A percentile compares a stretch with the other conserved stretches of the same genome.
Conservation (phyloP, 129 eudicot genomes). For the Helianthus tuberosus region DNA sequence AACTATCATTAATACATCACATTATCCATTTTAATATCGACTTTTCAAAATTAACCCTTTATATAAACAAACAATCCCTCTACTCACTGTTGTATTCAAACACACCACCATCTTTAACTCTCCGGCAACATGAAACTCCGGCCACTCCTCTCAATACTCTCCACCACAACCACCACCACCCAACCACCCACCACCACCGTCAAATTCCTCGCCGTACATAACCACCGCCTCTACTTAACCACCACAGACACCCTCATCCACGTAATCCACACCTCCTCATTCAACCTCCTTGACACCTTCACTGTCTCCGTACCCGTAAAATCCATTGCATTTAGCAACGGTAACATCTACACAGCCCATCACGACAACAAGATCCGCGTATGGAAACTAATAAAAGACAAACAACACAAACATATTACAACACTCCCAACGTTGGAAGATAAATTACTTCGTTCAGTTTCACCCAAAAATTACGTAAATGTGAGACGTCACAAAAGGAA, state of each 20-base stretch:
- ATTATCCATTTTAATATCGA: conserved; percentile 5
- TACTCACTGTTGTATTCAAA: conserved; percentile 13
- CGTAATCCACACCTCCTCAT: conserved; percentile 38
- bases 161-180: conserved; percentile 13
- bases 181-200: conserved; percentile 17
- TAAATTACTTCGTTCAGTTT: conserved; percentile 44
- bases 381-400: conserved; percentile 48
- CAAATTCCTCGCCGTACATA: conserved; percentile 32
- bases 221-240: conserved; percentile 57
- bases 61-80: background rate
- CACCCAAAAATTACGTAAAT: conserved; percentile 66
- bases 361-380: conserved; percentile 75
- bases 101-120: conserved; percentile 7
- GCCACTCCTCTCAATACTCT: background rate
- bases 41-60: conserved; percentile 8
- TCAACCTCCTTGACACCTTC: conserved; percentile 43
- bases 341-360: conserved; percentile 63
- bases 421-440: conserved; percentile 72
- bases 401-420: conserved; percentile 50
- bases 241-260: conserved; percentile 47
- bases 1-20: background rate
- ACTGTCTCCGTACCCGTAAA: conserved; percentile 43
- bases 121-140: conserved; percentile 28
- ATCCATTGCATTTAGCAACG: conserved; percentile 51
- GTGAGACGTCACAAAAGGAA: conserved; percentile 67